Evolutionary conservation across 116 monocot species (phyloP).

Genomic region (Iris pallida): DNA sequence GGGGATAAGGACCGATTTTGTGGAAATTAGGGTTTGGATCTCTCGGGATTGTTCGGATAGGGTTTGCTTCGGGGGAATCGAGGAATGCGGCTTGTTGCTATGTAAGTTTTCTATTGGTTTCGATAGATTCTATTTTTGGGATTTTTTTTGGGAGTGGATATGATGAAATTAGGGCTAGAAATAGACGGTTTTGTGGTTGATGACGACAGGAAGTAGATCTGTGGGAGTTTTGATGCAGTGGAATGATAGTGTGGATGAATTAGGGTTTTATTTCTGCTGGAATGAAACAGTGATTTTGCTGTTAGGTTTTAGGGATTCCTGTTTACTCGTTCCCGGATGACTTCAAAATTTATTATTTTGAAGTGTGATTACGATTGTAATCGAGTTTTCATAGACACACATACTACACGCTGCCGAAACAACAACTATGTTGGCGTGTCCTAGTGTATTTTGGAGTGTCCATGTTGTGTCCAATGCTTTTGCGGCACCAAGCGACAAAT

Average conservation of each 20-base stretch:
- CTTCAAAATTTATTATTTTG: too few relatives aligned
- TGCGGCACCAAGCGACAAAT: too few relatives aligned
- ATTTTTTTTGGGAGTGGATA: not conserved
- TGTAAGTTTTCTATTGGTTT: too few relatives aligned
- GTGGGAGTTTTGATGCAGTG: not conserved
- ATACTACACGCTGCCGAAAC: too few relatives aligned
- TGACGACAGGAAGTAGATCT: not conserved
- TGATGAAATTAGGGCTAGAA: slow-evolving; percentile 9
- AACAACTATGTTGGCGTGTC: too few relatives aligned
- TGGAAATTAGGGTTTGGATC: not conserved
- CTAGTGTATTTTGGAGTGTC: too few relatives aligned
- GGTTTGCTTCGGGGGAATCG: not conserved
- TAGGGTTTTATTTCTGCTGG: not conserved
- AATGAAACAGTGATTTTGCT: not conserved
- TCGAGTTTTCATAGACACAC: not conserved
- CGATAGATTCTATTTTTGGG: too few relatives aligned
- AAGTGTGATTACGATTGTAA: too few relatives aligned
- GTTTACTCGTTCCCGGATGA: too few relatives aligned
- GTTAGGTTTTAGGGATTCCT: too few relatives aligned
- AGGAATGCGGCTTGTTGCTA: not conserved
- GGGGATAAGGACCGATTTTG: not conserved
- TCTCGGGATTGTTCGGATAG: not conserved
- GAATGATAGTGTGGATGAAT: too few relatives aligned
- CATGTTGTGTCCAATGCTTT: too few relatives aligned
- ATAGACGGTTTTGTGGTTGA: not conserved